Base-by-base conservation (phyloP, 208 protist species). In the Leishmania gerbilli region DNA sequence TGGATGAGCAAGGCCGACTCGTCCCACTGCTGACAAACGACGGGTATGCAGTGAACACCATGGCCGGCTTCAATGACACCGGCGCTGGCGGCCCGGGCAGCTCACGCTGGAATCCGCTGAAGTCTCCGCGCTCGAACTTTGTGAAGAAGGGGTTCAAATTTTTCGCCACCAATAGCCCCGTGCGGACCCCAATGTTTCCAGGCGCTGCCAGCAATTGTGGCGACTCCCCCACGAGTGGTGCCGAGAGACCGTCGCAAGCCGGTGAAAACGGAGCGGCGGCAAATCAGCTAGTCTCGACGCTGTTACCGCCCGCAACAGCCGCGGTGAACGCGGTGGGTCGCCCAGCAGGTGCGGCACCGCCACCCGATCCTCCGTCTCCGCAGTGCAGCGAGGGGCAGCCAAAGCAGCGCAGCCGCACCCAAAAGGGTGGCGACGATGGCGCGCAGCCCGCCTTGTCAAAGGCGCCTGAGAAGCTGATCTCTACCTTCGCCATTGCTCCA, bases 1-100 rank as follows among this genome's bases (percentile, higher is more conserved):
- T 86, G 45, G 82, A 82, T 72, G 82, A 86, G 78, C 72, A 65
- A 21, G 82, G 82, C 3, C 82, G 82, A 13, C 74, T 79, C 7
- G 77, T 67, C 15, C 78, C 77, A 11, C 49, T 82, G 13, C 74
- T 76, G 1, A 77, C 45, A 27, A 74, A 76, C 9, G 78, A 49
- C 34, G 74, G n/a, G 65, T 21, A 3, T 56, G 71, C 27, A 40
- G 3, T 55, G 24, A 27, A 31, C 11, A 71, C 69, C 49, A 40
- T 21, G 11, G 9, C 55, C 56, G 76, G 64, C 74, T 64, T 21
- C 56, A 3, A 11, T 31, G 72, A 31, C 34, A 31, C 19, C 53
- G 72, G 31, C n/a, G 53, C 24, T 71, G 40, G 40, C 21, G 65
- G 34, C 13, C 7, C 13, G 6, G 27, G 42, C 3, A 34, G 71